Base-by-base conservation (phyloP, 2,329 filamentous ascomycete species). In the Coniochaeta pulveracea region DNA sequence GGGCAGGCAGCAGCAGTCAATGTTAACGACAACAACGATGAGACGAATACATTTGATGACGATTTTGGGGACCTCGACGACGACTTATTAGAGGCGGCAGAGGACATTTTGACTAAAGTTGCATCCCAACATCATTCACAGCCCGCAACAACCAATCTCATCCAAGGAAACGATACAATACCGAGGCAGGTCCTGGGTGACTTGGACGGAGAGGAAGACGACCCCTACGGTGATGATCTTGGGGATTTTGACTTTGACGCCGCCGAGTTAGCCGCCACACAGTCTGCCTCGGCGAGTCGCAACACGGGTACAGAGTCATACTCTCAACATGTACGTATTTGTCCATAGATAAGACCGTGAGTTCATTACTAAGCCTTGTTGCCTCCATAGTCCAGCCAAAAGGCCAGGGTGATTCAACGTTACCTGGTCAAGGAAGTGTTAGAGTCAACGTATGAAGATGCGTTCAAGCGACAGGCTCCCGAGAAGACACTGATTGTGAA, bases 401-500 rank as follows among this genome's bases (percentile, higher is more conserved):
- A 78, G 54, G 62, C 69, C 45, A 79, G 76, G 61, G 74, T 79
- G 30, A 93, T 93, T 49, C 85, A 93, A 57, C 80, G 89, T 44
- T 94, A 93, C 59, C 64, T 88, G 41, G 72, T 95, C 46, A 80
- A 78, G 43, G 76, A 80, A 49, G 73, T 88, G 43, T 61, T 81
- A 39, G 72, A 83, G 40, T 72, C 72, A 45, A 67, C 76, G 28
- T 93, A 84, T 54, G 60, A 63, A 37, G 74, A 79, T 53, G 63
- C 70, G 15, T 69, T 66, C 43, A 76, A 80, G 27, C 64, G 70
- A 42, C 55, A 61, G 32, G 66, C 64, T 33, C 64, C 64, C 26
- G 81, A 93, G 55, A 88, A 91, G 72, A 69, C 93, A 27, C 63
- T 98, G 4, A 58, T 83, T n/a, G 81, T 94, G 17, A 76, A 88